Evolutionary conservation across 805 yeast species (phyloP), one percentile per base, ranked within the genome.

Genomic region (Sugiyamaella mastotermitis): DNA sequence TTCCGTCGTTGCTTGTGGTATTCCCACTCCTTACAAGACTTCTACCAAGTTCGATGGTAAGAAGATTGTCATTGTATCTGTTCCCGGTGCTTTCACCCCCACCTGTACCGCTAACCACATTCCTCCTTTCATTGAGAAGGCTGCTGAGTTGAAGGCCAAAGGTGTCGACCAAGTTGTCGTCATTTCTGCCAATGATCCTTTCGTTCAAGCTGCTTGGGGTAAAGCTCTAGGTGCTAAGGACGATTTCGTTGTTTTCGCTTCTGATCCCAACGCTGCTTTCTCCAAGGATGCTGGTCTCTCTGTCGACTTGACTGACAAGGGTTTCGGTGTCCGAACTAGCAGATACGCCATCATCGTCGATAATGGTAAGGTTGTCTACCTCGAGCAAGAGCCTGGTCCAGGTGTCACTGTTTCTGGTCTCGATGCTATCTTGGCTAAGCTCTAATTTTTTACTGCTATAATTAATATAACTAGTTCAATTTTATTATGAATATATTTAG

Each of bases 61-160:
- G 66, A 76, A 69, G 51, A 74, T 80, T 22, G 76, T 83, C 30
- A 65, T 83, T 50, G 84, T 85, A 22, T 71, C 82, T 42, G 87
- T 83, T 23, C 92, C 94, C 45, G 94, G 88, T 46, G 92, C 94
- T 8, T 84, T 83, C 69, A 83, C 94, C 19, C 94, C 90, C 40
- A 76, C 90, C 5, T 83, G 92, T 61, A 70, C 83, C 34, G 74
- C 71, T 35, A 68, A 73, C 51, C 92, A 82, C 61, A 71, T 82
- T 43, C 90, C 90, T 40, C 83, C 78, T 17, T 80, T 64, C 65
- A 58, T 80, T 41, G 54, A 63, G 42, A 64, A 74, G 46, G 57
- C 71, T 38, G 57, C 56, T 16, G 71, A 73, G 38, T 71, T 83
- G 55, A 60, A 68, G 52, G 60, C 65, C 39, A 79, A 78, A 61